These are phyloP conservation scores for Huntiella moniliformis DNA, from an alignment of 2,329 filamentous ascomycete species.

Conservation along the genomic window DNA sequence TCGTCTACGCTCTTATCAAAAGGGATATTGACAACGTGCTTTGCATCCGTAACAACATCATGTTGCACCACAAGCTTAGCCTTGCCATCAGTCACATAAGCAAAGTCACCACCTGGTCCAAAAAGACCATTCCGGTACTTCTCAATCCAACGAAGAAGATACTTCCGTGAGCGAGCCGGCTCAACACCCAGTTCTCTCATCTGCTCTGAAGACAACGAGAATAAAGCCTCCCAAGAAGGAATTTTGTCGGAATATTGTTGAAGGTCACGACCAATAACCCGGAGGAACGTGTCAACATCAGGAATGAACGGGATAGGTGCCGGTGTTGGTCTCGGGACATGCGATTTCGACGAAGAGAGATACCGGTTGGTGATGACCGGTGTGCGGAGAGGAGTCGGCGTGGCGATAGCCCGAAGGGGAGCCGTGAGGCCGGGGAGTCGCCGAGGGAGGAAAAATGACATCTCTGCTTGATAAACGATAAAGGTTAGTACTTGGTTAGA, in stretches of 20 bases:
- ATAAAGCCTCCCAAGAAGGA: conserved; percentile 75
- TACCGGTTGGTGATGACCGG: background rate
- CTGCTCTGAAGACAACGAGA: conserved; percentile 59
- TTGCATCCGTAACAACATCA: conserved; percentile 24
- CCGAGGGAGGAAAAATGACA: conserved; percentile 5
- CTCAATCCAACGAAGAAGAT: conserved; percentile 75
- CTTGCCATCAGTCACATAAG: conserved; percentile 42
- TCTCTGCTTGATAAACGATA: background rate
- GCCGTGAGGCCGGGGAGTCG: conserved; percentile 2
- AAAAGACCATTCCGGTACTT: conserved; percentile 61
- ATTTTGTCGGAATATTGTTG: conserved; percentile 72
- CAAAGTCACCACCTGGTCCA: conserved; percentile 67
- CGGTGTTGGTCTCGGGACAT: conserved; percentile 11
- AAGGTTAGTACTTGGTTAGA: too few relatives aligned
- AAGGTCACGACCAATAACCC: conserved; percentile 74
- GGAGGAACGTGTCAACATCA: conserved; percentile 70
- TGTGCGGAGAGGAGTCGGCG: too few relatives aligned
- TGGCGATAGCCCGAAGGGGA: background rate
- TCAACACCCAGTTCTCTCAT: conserved; percentile 73
- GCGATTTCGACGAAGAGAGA: conserved; percentile 6
- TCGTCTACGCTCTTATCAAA: conserved; percentile 21
- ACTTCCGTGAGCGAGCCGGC: conserved; percentile 61
- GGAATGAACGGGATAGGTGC: conserved; percentile 69
- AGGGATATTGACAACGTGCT: conserved; percentile 37
- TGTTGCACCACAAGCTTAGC: conserved; percentile 29